These are phyloP conservation scores for Euphrasia arctica DNA, from an alignment of 305 asterid species.

Conservation along the genomic window DNA sequence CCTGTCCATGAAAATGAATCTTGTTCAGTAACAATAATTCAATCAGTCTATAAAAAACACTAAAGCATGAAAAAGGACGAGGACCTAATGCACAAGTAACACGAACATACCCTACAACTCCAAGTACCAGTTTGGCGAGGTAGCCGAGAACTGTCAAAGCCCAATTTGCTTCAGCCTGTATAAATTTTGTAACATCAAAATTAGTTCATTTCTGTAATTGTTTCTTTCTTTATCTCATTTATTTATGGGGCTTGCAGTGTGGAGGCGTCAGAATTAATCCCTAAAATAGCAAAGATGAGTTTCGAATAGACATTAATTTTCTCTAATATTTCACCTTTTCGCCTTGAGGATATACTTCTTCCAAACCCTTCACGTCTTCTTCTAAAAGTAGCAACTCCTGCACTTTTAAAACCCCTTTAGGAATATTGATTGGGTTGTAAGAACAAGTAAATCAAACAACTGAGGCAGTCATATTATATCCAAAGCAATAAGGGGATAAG, in stretches of 20 bases:
- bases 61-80: background rate
- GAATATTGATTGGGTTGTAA: constrained; percentile 17
- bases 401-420: constrained; percentile 18
- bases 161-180: constrained; percentile 99
- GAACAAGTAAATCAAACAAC: constrained; percentile 20
- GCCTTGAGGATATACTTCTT: constrained; percentile 99
- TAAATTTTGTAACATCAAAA: too few species aligned
- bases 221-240: constrained; percentile 3
- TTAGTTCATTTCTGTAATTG: constrained; percentile 17
- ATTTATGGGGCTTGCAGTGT: background rate
- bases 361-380: constrained; percentile 91
- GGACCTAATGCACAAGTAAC: constrained; percentile 21
- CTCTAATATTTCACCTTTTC: constrained; percentile 70
- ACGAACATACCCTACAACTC: constrained; percentile 74
- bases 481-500: background rate
- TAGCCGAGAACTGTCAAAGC: constrained; percentile 97
- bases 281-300: constrained; percentile 17
- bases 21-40: constrained; percentile 10
- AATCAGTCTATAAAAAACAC: background rate
- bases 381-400: constrained; percentile 95
- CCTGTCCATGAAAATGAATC: constrained; percentile 46
- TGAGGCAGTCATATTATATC: constrained; percentile 11
- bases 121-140: constrained; percentile 84
- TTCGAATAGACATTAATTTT: constrained; percentile 17
- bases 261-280: constrained; percentile 10